Evolutionary conservation across 768 basidiomycete species (phyloP), one percentile per base, ranked within the genome.

Genomic region (Podaxis carcinomalis): DNA sequence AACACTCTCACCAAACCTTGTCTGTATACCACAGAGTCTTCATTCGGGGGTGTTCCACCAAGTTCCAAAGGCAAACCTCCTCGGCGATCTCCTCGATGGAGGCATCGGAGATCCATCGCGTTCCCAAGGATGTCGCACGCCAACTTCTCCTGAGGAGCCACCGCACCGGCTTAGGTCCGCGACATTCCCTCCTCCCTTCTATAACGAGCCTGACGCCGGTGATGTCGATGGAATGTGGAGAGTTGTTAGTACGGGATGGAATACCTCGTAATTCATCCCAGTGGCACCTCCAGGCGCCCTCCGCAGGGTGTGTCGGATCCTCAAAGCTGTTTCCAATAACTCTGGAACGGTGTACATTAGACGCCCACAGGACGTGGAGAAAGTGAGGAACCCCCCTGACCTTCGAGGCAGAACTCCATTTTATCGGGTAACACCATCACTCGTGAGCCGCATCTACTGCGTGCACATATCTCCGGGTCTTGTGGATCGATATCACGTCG

Each of bases 111-210:
- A 75, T 73, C 72, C 74, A 72, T 49, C 61, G 40, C 42, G 47
- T 61, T 61, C 60, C 63, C 62, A 55, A 70, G 63, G 67, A 67
- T 72, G 61, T 77, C 75, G 61, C 67, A 72, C 51, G 73, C 72
- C 52, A 66, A 59, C 60, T 73, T 67, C 56, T 76, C 77, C 67
- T 78, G 75, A 49, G 69, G 77, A 67, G 68, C 72, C 68, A 69
- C 57, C 62, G 69, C 70, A 47, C 73, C 67, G 67, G 82, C 19
- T 46, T 44, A 35, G 37, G 51, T 23, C 35, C 28, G 16, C 35
- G 47, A 57, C 25, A 16, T 32, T 36, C 16, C 32, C 47, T 50
- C 32, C 32, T 9, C 7, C 21, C 28, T 57, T 57, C 57, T 47
- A 40, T 25, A 42, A 19, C 13, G 35, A 44, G 40, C 3, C 39